Percentiles rank a stretch among this genome's conserved stretches.
These are phyloP conservation scores for Diplogelasinospora grovesii DNA, from an alignment of 495 filamentous ascomycete genomes.

Conservation along the genomic window DNA sequence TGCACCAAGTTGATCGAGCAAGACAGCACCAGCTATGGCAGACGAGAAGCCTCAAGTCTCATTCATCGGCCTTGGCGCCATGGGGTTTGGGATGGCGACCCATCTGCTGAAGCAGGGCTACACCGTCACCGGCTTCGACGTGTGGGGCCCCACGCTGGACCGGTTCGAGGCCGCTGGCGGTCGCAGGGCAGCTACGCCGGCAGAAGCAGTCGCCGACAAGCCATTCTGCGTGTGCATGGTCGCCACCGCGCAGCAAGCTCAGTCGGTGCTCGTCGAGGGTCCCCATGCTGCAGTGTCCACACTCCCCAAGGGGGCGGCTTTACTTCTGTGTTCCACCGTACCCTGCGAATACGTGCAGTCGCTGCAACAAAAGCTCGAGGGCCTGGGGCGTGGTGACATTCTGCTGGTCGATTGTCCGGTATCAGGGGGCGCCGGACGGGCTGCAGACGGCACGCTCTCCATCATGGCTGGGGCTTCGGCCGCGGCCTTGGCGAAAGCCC, in stretches of 20 bases:
- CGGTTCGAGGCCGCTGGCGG: slow-evolving; percentile 63
- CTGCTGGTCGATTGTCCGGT: slow-evolving; percentile 68
- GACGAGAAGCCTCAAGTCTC: slow-evolving; percentile 50
- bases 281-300: slow-evolving; percentile 50
- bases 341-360: slow-evolving; percentile 58
- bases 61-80: slow-evolving; percentile 81
- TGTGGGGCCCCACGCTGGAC: slow-evolving; percentile 66
- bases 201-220: slow-evolving; percentile 55
- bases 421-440: slow-evolving; percentile 67
- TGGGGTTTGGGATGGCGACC: slow-evolving; percentile 84
- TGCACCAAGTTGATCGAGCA: neutral
- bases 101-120: slow-evolving; percentile 66
- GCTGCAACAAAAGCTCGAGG: slow-evolving; percentile 48
- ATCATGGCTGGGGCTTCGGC: slow-evolving; percentile 69
- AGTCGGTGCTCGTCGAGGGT: slow-evolving; percentile 56
- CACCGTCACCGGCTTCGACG: slow-evolving; percentile 66
- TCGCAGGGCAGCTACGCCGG: slow-evolving; percentile 51
- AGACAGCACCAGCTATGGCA: slow-evolving; percentile 19
- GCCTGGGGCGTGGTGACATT: slow-evolving; percentile 54
- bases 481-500: slow-evolving; percentile 50
- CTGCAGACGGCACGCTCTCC: slow-evolving; percentile 69
- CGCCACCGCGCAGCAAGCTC: slow-evolving; percentile 64
- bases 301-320: slow-evolving; percentile 51
- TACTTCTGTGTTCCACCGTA: slow-evolving; percentile 72
- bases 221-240: slow-evolving; percentile 72